Evolutionary conservation across 1,284 basidiomycete genomes (phyloP).

Genomic region (Uromyces viciae-fabae): DNA sequence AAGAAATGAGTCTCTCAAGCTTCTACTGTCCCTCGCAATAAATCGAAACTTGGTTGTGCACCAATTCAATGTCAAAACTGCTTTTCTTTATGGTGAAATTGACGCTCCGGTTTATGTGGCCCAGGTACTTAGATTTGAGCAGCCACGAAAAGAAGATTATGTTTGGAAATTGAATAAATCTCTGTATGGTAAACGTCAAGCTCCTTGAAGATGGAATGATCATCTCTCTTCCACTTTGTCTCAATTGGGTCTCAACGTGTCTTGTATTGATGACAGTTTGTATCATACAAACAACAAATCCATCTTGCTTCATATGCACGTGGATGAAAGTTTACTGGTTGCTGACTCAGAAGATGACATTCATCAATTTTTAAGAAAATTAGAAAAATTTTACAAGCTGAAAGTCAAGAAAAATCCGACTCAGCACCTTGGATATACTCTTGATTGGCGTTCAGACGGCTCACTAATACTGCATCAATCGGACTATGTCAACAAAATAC

Average conservation of each 20-base stretch:
- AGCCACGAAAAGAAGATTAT: not conserved
- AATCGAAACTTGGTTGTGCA: constrained; percentile 50
- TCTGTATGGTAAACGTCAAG: not conserved
- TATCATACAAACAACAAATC: not conserved
- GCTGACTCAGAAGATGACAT: not conserved
- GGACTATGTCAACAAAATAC: not conserved
- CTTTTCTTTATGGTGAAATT: constrained; percentile 58
- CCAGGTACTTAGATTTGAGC: constrained; percentile 51
- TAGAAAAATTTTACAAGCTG: not conserved
- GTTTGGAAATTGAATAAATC: constrained; percentile 15
- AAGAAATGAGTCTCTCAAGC: not conserved
- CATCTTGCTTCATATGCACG: not conserved
- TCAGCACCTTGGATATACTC: not conserved
- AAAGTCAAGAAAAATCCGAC: not conserved
- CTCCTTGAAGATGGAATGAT: not conserved
- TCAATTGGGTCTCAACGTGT: not conserved
- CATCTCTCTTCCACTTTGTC: not conserved
- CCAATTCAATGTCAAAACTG: constrained; percentile 58
- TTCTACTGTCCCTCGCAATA: not conserved
- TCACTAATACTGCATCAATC: not conserved
- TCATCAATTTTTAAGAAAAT: not conserved
- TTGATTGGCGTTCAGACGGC: not conserved
- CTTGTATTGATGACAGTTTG: not conserved
- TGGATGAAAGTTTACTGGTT: not conserved
- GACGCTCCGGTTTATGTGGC: constrained; percentile 57